Evolutionary conservation across 768 basidiomycete species (phyloP).

Genomic region (Trametes coccinea): DNA sequence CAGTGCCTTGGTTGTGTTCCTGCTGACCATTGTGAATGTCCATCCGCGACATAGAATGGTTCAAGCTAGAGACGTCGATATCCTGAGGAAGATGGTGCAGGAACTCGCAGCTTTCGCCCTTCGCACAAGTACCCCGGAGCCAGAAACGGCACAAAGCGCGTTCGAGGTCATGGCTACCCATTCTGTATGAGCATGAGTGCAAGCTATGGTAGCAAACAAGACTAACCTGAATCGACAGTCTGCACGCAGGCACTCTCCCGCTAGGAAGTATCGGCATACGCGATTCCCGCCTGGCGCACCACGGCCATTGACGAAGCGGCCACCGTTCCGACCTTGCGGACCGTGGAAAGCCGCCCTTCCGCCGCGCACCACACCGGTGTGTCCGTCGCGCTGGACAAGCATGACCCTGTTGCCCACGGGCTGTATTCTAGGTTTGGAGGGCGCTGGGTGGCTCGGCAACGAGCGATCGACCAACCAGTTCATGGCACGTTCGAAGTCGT

Average conservation of each 20-base stretch:
- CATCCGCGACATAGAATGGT: slow-evolving; percentile 65
- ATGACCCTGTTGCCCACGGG: slow-evolving; percentile 68
- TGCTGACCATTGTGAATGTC: slow-evolving; percentile 52
- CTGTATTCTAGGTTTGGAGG: slow-evolving; percentile 51
- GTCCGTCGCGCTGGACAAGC: slow-evolving; percentile 59
- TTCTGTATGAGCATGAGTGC: not conserved
- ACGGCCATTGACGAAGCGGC: slow-evolving; percentile 54
- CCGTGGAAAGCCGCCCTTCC: slow-evolving; percentile 42
- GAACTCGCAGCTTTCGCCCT: slow-evolving; percentile 96
- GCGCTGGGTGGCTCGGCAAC: slow-evolving; percentile 45
- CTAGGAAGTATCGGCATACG: slow-evolving; percentile 95
- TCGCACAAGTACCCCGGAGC: slow-evolving; percentile 96
- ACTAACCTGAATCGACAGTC: slow-evolving; percentile 97
- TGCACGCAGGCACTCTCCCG: slow-evolving; percentile 92
- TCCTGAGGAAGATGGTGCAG: slow-evolving; percentile 88
- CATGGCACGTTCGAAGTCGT: slow-evolving; percentile 96
- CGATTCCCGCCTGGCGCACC: slow-evolving; percentile 64
- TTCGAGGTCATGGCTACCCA: slow-evolving; percentile 87
- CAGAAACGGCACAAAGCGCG: slow-evolving; percentile 95
- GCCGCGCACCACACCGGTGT: slow-evolving; percentile 38
- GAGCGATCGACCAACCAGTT: slow-evolving; percentile 86
- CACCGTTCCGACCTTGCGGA: slow-evolving; percentile 29
- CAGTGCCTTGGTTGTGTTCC: slow-evolving; percentile 38
- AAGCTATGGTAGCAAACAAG: not conserved
- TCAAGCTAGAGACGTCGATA: slow-evolving; percentile 73